Conservation (phyloP, 1,284 basidiomycete genomes). For the Hypsizygus ulmarius region DNA sequence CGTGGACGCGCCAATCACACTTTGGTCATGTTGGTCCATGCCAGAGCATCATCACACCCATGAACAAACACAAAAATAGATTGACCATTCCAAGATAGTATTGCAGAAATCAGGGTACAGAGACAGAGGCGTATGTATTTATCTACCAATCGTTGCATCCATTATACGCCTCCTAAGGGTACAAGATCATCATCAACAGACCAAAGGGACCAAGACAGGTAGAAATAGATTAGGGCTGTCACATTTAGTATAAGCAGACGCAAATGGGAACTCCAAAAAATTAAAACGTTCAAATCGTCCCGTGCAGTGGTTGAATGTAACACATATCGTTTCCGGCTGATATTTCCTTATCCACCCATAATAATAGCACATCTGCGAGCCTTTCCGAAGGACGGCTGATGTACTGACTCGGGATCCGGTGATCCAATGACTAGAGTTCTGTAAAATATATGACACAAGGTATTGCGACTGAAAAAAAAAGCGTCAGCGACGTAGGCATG, state of each 20-base stretch:
- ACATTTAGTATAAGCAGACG: slow-evolving; percentile 14
- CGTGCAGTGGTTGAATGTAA: slow-evolving; percentile 15
- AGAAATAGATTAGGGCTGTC: slow-evolving; percentile 9
- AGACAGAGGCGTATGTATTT: neutral
- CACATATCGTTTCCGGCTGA: slow-evolving; percentile 6
- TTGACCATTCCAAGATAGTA: slow-evolving; percentile 16
- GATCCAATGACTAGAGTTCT: slow-evolving; percentile 8
- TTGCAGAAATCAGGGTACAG: neutral
- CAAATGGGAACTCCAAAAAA: slow-evolving; percentile 14
- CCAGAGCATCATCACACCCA: neutral
- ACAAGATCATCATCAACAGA: slow-evolving; percentile 13
- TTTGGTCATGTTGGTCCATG: slow-evolving; percentile 3
- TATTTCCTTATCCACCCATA: slow-evolving; percentile 10
- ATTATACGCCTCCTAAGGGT: slow-evolving; percentile 11
- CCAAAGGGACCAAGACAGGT: slow-evolving; percentile 11
- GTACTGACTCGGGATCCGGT: neutral
- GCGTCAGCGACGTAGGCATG: no score
- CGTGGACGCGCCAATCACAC: slow-evolving; percentile 2
- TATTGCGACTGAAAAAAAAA: slow-evolving; percentile 3
- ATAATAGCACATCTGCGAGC: slow-evolving; percentile 4
- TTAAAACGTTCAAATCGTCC: slow-evolving; percentile 17
- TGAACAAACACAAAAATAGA: slow-evolving; percentile 1
- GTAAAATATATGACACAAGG: slow-evolving; percentile 14
- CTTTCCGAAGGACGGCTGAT: slow-evolving; percentile 1
- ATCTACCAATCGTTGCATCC: slow-evolving; percentile 11